Percentiles rank a stretch among this genome's conserved stretches.
Evolutionary conservation across 2,329 filamentous ascomycete species (phyloP).

Genomic region (Cadophora gregata): DNA sequence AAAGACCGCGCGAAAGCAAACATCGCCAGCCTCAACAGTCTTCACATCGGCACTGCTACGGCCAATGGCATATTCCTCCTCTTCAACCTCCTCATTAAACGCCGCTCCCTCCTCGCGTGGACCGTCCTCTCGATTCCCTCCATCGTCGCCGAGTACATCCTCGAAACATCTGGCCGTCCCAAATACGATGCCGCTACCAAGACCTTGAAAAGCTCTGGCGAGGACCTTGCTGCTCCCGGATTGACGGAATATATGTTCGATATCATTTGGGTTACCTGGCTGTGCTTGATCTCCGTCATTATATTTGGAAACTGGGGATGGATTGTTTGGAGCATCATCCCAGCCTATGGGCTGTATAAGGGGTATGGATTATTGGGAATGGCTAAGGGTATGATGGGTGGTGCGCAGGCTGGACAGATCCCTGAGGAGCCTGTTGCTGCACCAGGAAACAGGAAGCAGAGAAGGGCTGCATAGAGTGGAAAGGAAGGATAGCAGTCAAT

Average conservation of each 20-base stretch:
- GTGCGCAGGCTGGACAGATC: slow-evolving; percentile 37
- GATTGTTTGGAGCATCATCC: slow-evolving; percentile 59
- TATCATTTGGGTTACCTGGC: slow-evolving; percentile 93
- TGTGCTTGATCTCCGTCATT: slow-evolving; percentile 72
- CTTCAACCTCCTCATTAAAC: slow-evolving; percentile 66
- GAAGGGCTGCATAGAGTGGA: slow-evolving; percentile 37
- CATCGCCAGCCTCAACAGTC: slow-evolving; percentile 74
- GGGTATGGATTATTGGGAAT: slow-evolving; percentile 43
- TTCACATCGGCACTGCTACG: slow-evolving; percentile 76
- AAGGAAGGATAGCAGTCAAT: slow-evolving; percentile 5
- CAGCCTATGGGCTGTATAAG: slow-evolving; percentile 43
- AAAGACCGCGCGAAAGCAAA: slow-evolving; percentile 77
- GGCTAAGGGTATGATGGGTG: slow-evolving; percentile 46
- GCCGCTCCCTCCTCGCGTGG: slow-evolving; percentile 72
- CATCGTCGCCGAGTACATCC: slow-evolving; percentile 80
- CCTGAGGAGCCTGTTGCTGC: slow-evolving; percentile 38
- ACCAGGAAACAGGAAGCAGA: slow-evolving; percentile 44
- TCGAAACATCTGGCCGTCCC: slow-evolving; percentile 85
- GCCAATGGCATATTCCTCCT: slow-evolving; percentile 79
- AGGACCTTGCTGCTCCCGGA: slow-evolving; percentile 86
- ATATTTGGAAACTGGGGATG: slow-evolving; percentile 83
- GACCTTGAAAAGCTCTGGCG: slow-evolving; percentile 73
- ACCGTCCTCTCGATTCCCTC: slow-evolving; percentile 74
- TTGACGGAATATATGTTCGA: slow-evolving; percentile 99
- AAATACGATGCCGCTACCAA: slow-evolving; percentile 62